Conservation (phyloP, 78 protist species). For the Dictyostelium purpureum region DNA sequence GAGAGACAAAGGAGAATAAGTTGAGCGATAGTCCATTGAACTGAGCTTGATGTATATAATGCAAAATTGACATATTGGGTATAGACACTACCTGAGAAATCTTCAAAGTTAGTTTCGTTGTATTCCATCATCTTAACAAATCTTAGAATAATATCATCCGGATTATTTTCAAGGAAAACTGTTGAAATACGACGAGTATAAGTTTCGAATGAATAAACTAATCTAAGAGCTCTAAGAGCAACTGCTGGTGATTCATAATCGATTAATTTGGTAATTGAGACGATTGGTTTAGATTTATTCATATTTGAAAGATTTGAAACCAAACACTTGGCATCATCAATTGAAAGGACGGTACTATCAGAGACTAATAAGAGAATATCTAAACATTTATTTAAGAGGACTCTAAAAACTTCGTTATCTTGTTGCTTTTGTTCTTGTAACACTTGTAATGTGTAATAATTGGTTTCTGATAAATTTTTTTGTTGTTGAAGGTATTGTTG, state of each 20-base stretch:
- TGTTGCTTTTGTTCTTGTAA: not conserved
- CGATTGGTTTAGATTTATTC: constrained; percentile 8
- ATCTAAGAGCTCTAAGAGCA: constrained; percentile 26
- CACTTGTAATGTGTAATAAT: not conserved
- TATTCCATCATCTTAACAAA: constrained; percentile 44
- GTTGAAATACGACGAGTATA: constrained; percentile 21
- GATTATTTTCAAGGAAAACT: not conserved
- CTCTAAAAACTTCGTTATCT: not conserved
- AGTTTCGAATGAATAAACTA: constrained; percentile 45
- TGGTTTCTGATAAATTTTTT: not conserved
- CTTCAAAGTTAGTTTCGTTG: constrained; percentile 5
- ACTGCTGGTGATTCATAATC: constrained; percentile 24
- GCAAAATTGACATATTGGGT: not conserved
- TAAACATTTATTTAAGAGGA: constrained; percentile 13
- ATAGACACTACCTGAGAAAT: constrained; percentile 9
- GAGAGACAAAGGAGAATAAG: constrained; percentile 40
- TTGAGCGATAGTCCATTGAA: constrained; percentile 54
- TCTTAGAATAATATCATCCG: constrained; percentile 6
- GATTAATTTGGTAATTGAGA: constrained; percentile 39
- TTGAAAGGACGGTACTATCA: not conserved
- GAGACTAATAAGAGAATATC: constrained; percentile 42
- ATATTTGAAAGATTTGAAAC: not conserved
- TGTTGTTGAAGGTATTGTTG: not conserved
- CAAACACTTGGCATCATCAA: constrained; percentile 24
- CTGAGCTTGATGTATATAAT: constrained; percentile 6